Base-by-base conservation (phyloP, 73 alveolate species). In the Paramecium pentaurelia region DNA sequence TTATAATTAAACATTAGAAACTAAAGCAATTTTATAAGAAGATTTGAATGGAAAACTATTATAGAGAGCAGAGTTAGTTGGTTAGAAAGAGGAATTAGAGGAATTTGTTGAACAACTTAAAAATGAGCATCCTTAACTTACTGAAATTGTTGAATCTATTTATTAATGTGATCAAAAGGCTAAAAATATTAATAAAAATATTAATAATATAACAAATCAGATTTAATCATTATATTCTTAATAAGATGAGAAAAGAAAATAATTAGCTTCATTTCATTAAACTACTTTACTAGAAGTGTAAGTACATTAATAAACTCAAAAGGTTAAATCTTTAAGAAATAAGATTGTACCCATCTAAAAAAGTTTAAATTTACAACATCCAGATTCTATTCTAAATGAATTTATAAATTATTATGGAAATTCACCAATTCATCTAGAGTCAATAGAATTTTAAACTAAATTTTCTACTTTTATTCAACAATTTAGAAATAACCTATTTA, bases 141-240 rank as follows among this genome's bases (percentile, higher is more conserved):
- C 58, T 27, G 94, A 89, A 27, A 40, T 71, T 20, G 88, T 28
- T n/a, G 25, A 59, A 87, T 86, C 68, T 16, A 58, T 86, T 36
- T 36, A 37, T 30, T 71, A 90, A n/a, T 92, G 77, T 86, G 59
- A 60, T 30, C 25, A 54, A 12, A 90, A 92, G 59, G 54, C 51
- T 34, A 27, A 32, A 37, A 93, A 22, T 71, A 70, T n/a, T 86
- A 20, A 37, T 58, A 34, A 51, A 94, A 96, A 58, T 73, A 93
- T 44, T 68, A 90, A 42, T 86, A 94, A 27, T 75, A 93, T 51
- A 96, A 96, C 44, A 86, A 93, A 58, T 93, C 87, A 84, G 89
- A 96, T 86, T 64, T 88, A 32, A 75, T 64, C 71, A 95, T 86
- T 71, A 93, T 94, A 27, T 86, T 68, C 8, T 96, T 94, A 80